Evolutionary conservation across 2,329 filamentous ascomycete species (phyloP), one percentile per base, ranked within the genome.

Genomic region (Aspergillus oerlinghausenensis): DNA sequence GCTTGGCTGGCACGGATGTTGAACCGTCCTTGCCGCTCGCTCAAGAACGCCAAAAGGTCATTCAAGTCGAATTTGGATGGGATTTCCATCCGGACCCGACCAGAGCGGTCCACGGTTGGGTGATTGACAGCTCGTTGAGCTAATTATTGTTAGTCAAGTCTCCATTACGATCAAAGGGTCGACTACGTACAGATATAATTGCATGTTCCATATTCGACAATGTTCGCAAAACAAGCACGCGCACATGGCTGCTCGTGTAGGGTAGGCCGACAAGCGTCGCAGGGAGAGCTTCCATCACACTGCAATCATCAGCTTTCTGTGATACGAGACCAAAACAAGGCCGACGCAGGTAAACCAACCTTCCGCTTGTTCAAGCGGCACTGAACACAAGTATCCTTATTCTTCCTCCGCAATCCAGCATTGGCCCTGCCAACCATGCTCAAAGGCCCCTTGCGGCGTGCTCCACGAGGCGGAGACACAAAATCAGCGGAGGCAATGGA

Each of bases 71-170:
- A 76, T 23, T 72, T 69, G 1, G 66, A 67, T 14, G 75, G 74
- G 11, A 78, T 75, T 51, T 73, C 70, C 65, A 75, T 75, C 17
- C 74, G 68, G 1, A 77, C 66, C 52, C 74, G 66, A 8, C 67
- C 65, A 9, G 61, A 62, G 10, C 68, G 67, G 59, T 75, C 70
- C 10, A 71, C 25, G 1, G 73, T 77, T 7, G 69, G 68, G 49
- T 78, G 75, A 51, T 77, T 76, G 56, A 77, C 67, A 32, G 73
- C 74, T 61, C 72, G 72, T 71, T 77, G 74, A 57, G 76, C 74
- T 76, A 45, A 10, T 43, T 26, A 3, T 23, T n/a, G 54, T 72
- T 52, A 70, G 67, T 54, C 52, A 50, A 51, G 26, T 17, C 5
- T 38, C 5, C 14, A 10, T 17, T 26, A 9, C 28, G 21, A 54